Evolutionary conservation across 1,139 yeast genomes (phyloP), one percentile per base, ranked within the genome.

Genomic region (Pichia sp.): DNA sequence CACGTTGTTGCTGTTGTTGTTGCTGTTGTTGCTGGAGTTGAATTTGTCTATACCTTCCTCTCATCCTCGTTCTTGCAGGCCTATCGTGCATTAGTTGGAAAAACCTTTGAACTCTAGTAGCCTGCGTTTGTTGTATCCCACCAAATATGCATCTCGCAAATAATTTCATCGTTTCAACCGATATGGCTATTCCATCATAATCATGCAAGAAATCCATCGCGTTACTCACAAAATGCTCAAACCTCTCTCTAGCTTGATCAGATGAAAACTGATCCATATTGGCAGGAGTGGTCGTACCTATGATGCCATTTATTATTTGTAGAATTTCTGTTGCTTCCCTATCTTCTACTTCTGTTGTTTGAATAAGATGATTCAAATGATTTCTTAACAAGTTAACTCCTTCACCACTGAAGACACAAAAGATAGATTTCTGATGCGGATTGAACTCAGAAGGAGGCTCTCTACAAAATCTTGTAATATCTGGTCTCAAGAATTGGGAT

Each of bases 371-470:
- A 27, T 59, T 61, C 27, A 68, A 58, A 59, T 68, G 67, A 30
- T 60, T 60, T 53, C 71, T 61, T 46, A 68, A 55, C 51, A 62
- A 60, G n/a, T 62, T 80, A 17, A 93, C 97, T 4, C 98, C 98
- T 60, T 80, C 83, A 1, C 98, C 98, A 42, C 95, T 86, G 66
- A 91, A 93, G 9, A 93, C 99, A 72, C 99, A 93, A 65, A 93
- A 93, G 52, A 89, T 80, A 20, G 86, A 80, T 62, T 85, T 85
- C 70, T 93, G 99, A 64, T 86, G 87, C 57, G 85, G 91, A 56
- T 87, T 91, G 67, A 93, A 92, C 65, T 92, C 98, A 14, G 89
- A 83, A 2, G 99, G 99, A 2, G 98, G 95, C n/a, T 86, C 88
- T 40, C 99, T 85, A 68, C 98, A 92, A 70, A 83, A 92, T 62